Conservation (phyloP, 352 stramenopile species). For the Elongisporangium prolatum region DNA sequence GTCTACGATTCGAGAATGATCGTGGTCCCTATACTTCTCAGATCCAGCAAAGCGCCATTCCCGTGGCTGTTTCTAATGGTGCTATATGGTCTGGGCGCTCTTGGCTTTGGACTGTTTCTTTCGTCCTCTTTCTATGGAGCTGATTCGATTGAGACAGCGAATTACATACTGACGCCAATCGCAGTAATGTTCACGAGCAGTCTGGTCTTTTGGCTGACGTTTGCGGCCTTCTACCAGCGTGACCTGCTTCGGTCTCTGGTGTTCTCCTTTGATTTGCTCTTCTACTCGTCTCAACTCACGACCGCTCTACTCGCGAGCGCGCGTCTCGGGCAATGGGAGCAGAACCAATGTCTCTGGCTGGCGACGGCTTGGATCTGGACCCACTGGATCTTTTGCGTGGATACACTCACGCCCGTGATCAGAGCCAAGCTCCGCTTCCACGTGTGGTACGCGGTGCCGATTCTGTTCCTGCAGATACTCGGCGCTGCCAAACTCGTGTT, state of each 20-base stretch:
- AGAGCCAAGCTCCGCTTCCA: conserved; percentile 12
- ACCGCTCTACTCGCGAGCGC: conserved; percentile 17
- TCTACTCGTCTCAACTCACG: conserved; percentile 6
- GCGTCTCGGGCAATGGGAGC: conserved; percentile 13
- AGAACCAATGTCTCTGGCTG: conserved; percentile 16
- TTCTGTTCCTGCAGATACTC: no score
- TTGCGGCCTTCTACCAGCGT: conserved; percentile 17
- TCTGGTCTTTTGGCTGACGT: conserved; percentile 6
- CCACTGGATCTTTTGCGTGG: conserved; percentile 21
- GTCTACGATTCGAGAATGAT: conserved; percentile 4
- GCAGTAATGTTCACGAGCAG: conserved; percentile 3
- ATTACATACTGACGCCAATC: background rate
- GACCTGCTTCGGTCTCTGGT: conserved; percentile 21
- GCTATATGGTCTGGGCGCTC: background rate
- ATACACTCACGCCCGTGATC: conserved; percentile 24
- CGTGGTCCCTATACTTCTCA: conserved; percentile 1
- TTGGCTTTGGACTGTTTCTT: background rate
- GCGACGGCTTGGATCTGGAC: conserved; percentile 19
- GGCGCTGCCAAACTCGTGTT: no score
- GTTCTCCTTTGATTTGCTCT: conserved; percentile 16
- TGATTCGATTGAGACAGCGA: no score
- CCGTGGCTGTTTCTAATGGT: background rate
- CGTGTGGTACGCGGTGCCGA: background rate
- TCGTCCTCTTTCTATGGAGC: background rate
- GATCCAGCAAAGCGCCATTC: background rate